Conservation (phyloP, 202 grass and related monocot genomes). For the Schoenoplectus triqueter region DNA sequence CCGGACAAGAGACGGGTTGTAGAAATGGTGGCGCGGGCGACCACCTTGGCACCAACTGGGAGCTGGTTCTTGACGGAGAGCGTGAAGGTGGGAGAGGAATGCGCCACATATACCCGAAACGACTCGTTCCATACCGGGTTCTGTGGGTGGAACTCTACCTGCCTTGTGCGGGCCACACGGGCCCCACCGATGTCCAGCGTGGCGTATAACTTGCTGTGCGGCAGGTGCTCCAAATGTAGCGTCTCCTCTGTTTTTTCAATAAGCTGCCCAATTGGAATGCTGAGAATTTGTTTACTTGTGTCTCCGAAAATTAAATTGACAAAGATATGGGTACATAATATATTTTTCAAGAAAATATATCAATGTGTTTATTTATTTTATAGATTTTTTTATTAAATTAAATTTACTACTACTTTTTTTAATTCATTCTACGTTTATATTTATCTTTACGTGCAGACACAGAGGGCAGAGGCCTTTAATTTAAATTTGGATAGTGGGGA, state of each 20-base stretch:
- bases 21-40: constrained; percentile 43
- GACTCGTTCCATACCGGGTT: constrained; percentile 73
- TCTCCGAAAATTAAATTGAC: not conserved
- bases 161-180: constrained; percentile 62
- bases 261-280: constrained; percentile 36
- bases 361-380: not conserved
- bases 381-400: no score
- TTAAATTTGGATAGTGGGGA: no score
- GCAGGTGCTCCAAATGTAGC: constrained; percentile 40
- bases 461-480: no score
- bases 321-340: not conserved
- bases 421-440: no score
- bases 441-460: no score
- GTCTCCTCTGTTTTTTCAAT: constrained; percentile 53
- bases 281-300: not conserved
- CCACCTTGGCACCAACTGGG: no score
- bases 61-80: no score
- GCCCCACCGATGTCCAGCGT: constrained; percentile 67
- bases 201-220: constrained; percentile 57
- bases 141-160: constrained; percentile 59
- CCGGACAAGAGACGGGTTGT: constrained; percentile 44
- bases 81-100: no score
- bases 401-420: no score
- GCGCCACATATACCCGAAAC: constrained; percentile 57
- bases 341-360: not conserved